A percentile compares a stretch with the other conserved stretches of the same genome.
Evolutionary conservation across 108 stramenopile species (phyloP).

Genomic region (Cyclotella choctawhatcheeana): DNA sequence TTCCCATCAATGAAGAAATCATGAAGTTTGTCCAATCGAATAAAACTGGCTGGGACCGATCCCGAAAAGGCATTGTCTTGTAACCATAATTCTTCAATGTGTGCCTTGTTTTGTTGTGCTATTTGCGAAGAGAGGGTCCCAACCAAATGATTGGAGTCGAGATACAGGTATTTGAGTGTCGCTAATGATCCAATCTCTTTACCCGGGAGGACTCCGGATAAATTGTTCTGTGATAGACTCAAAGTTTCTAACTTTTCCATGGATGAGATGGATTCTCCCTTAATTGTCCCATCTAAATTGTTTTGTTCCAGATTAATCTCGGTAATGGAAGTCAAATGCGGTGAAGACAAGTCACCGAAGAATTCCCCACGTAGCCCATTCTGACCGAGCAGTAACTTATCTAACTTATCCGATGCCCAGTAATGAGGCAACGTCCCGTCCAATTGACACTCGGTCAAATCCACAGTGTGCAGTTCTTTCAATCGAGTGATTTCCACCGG

Average conservation of each 20-base stretch:
- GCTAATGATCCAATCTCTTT: slow-evolving; percentile 31
- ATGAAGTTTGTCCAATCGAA: slow-evolving; percentile 32
- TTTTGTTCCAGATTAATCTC: slow-evolving; percentile 48
- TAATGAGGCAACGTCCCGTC: slow-evolving; percentile 32
- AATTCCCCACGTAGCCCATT: slow-evolving; percentile 40
- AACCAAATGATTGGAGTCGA: slow-evolving; percentile 51
- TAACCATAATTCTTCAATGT: slow-evolving; percentile 48
- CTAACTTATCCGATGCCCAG: slow-evolving; percentile 39
- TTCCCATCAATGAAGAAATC: too few relatives aligned
- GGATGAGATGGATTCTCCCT: slow-evolving; percentile 6
- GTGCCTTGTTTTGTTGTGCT: slow-evolving; percentile 29
- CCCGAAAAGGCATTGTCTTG: slow-evolving; percentile 64
- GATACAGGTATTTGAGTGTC: slow-evolving; percentile 37
- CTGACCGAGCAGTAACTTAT: slow-evolving; percentile 23
- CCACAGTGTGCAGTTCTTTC: slow-evolving; percentile 14
- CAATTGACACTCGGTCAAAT: slow-evolving; percentile 34
- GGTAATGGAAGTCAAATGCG: slow-evolving; percentile 36
- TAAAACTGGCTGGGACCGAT: slow-evolving; percentile 51
- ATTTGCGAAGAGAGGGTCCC: slow-evolving; percentile 44
- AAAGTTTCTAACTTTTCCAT: slow-evolving; percentile 45
- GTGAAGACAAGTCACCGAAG: slow-evolving; percentile 23
- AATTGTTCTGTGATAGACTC: slow-evolving; percentile 45
- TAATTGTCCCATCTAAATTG: slow-evolving; percentile 39
- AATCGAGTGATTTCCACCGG: slow-evolving; percentile 39
- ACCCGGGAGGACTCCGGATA: slow-evolving; percentile 55